Percentiles rank a stretch among this genome's conserved stretches.
Evolutionary conservation across 139 green algal genomes (phyloP).

Genomic region (Yamagishiella unicocca): DNA sequence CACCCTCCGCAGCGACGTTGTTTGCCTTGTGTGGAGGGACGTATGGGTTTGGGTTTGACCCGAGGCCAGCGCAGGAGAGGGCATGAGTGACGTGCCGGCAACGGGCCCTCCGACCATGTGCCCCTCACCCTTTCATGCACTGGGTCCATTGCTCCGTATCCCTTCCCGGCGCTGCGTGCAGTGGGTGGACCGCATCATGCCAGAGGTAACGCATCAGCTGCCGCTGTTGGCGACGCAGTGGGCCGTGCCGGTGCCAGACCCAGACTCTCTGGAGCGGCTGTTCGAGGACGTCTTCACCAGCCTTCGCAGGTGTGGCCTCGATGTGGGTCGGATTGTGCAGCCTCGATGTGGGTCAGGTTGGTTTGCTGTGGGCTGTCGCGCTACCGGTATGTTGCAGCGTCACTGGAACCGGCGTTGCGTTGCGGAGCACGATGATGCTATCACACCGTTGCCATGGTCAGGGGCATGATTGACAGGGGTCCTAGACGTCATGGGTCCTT

Average conservation of each 20-base stretch:
- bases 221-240: neutral
- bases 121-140: no score
- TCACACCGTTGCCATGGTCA: no score
- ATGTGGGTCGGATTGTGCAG: neutral
- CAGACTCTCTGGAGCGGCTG: neutral
- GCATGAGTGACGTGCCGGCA: no score
- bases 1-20: no score
- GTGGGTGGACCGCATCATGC: conserved; percentile 40
- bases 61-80: no score
- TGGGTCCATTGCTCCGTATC: neutral
- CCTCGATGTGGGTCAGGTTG: neutral
- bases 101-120: no score
- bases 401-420: neutral
- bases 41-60: no score
- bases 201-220: conserved; percentile 26
- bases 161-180: neutral
- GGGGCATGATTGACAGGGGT: no score
- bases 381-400: neutral
- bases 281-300: conserved; percentile 16
- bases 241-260: neutral
- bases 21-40: no score
- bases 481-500: no score
- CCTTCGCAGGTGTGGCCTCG: conserved; percentile 6
- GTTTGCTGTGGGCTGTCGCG: no score
- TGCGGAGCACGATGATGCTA: no score